Evolutionary conservation across 1,284 basidiomycete species (phyloP), one percentile per base, ranked within the genome.

Genomic region (Sporisorium graminicola): DNA sequence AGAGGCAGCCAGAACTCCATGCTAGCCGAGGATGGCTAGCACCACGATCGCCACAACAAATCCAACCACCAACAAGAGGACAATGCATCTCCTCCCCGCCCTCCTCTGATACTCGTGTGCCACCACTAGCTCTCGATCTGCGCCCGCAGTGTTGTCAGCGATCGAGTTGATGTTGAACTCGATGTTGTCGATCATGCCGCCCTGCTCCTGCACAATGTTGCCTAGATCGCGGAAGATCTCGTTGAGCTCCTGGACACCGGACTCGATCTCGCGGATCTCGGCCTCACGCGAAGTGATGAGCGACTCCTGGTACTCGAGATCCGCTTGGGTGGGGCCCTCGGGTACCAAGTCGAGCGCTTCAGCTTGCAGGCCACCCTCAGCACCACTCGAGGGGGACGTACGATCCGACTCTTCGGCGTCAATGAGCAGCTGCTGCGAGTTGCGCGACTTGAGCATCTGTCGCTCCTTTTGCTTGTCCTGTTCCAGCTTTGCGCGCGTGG

Each of bases 151-250:
- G 84, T 98, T 93, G 16, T 90, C 90, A 0, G 92, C 91, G 50
- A 98, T 92, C 0, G 91, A 92, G 22, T 91, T 92, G 49, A 99
- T 92, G 83, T 99, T 99, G 67, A 91, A 92, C 86, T 98, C 95
- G 83, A 99, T 98, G 82, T 98, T 98, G 85, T 99, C 96, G 59
- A 99, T 89, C 92, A 98, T 94, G 31, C 91, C 91, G 9, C 96
- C 95, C 86, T 99, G 97, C 84, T 98, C 94, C 75, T 91, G 91
- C 2, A 99, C 95, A 47, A 99, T 90, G 20, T 94, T 95, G 42
- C 95, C 95, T 40, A 99, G 87, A 87, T 99, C 96, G 46, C 94
- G 90, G 89, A 99, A 99, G 82, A 99, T 98, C 86, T 98, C 94
- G 54, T 94, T 92, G 51, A 99, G 88, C 86, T 99, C 96, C 82